These are phyloP conservation scores for Acidiella bohemica DNA, from an alignment of 495 filamentous ascomycete species.

Conservation along the genomic window DNA sequence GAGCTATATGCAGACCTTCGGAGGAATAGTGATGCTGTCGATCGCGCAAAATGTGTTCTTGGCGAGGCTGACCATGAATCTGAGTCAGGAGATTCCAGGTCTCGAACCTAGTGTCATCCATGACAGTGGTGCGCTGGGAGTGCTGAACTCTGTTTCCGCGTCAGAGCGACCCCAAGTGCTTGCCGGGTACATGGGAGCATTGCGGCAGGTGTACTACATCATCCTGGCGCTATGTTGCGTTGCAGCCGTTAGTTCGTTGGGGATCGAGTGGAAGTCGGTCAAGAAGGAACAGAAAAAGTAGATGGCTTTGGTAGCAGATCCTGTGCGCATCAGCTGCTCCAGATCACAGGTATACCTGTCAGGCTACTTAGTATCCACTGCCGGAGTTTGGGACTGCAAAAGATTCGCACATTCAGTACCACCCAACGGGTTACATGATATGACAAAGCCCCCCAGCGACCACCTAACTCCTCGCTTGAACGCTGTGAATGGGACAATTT, in stretches of 20 bases:
- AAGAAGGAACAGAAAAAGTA: too few species aligned
- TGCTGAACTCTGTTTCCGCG: background rate
- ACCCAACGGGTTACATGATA: background rate
- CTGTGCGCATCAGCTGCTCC: too few species aligned
- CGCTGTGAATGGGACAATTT: background rate
- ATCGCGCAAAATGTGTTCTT: conserved; percentile 2
- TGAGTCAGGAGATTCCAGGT: background rate
- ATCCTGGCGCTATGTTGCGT: background rate
- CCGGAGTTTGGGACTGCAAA: too few species aligned
- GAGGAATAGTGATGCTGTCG: background rate
- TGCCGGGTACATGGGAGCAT: background rate
- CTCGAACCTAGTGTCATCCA: background rate
- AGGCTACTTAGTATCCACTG: too few species aligned
- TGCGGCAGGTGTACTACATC: background rate
- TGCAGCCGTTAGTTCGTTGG: background rate
- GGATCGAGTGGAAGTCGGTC: conserved; percentile 1
- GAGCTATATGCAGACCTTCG: conserved; percentile 1
- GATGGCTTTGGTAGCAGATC: too few species aligned
- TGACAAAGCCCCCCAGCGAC: too few species aligned
- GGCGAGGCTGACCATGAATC: background rate
- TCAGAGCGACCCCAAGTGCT: background rate
- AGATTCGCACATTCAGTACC: too few species aligned
- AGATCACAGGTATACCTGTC: too few species aligned
- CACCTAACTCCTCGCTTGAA: conserved; percentile 9
- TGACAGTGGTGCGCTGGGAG: background rate